Evolutionary conservation across 2,329 filamentous ascomycete genomes (phyloP).

Genomic region (Dactylellina sp.): DNA sequence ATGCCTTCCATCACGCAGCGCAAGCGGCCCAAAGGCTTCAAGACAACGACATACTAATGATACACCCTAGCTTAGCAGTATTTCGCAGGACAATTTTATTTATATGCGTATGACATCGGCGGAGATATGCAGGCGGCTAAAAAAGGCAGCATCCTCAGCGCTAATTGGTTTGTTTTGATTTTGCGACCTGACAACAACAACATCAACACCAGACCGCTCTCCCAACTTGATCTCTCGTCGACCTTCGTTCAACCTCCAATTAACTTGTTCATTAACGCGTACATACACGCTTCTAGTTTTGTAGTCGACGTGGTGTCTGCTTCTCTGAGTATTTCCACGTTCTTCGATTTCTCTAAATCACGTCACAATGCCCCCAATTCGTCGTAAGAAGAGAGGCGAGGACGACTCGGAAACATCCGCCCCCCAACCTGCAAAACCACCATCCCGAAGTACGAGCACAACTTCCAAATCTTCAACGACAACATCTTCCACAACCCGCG

Average conservation of each 20-base stretch:
- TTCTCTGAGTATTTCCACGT: neutral
- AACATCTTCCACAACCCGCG: conserved; percentile 27
- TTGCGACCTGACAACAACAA: conserved; percentile 35
- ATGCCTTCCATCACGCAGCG: no score
- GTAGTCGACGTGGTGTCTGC: conserved; percentile 4
- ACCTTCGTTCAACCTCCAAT: conserved; percentile 2
- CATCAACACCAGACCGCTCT: conserved; percentile 23
- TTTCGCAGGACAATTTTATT: no score
- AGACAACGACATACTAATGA: no score
- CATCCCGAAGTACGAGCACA: conserved; percentile 28
- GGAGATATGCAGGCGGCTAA: conserved; percentile 25
- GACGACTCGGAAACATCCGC: conserved; percentile 46
- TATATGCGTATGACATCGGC: neutral
- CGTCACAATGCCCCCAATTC: conserved; percentile 49
- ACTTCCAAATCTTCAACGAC: conserved; percentile 12
- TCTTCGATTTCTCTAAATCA: neutral
- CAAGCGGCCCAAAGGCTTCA: no score
- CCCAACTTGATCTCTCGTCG: conserved; percentile 1
- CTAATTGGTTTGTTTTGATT: conserved; percentile 37
- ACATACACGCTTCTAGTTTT: conserved; percentile 4
- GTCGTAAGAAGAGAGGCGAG: conserved; percentile 53
- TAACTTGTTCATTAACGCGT: conserved; percentile 16
- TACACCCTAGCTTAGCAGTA: no score
- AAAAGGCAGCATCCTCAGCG: conserved; percentile 22
- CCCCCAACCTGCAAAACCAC: conserved; percentile 11